Base-by-base conservation (phyloP, 1,284 basidiomycete species). In the Pseudozyma flocculosa region DNA sequence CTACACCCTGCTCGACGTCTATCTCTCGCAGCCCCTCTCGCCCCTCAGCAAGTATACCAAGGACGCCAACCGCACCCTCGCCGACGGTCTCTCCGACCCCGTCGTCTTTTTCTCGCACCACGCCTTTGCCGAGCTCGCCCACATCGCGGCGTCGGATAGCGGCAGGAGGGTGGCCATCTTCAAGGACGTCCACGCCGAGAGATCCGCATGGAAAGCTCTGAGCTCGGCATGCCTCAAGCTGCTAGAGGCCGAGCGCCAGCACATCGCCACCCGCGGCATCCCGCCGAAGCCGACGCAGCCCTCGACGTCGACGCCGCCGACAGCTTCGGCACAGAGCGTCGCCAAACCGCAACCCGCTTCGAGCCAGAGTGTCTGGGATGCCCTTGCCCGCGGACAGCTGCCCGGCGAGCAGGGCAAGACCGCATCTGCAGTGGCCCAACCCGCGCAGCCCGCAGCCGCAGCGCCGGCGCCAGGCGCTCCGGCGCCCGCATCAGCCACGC, bases 1-100 rank as follows among this genome's bases (percentile, higher is more conserved):
- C 9, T 55, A 61, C n/a, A 21, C 58, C 48, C 52, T 72, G 3
- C 48, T 72, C 26, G 67, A 72, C 43, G 60, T 70, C 34, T 72
- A 72, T 40, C 66, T 69, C 44, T 47, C 68, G n/a, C 70, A 72
- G 23, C 61, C 67, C 2, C 50, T 72, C 3, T 24, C 47, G 15
- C 30, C 57, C 2, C 44, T 68, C 22, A 51, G 61, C 48, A 55
- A 48, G 38, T 52, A 26, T 18, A 47, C 52, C 4, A 59, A 54
- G 42, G 55, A 63, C 22, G 59, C 64, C 5, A 68, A 54, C 29
- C 48, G 53, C 10, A 34, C 64, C n/a, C 46, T 72, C 9, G 23
- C 68, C n/a, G 65, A 57, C 24, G 70, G 70, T 10, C 45, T 70
- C 29, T 40, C 50, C 24, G 70, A 72, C 44, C 43, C 54, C 13